phyloP scores from a whole-genome alignment of 441 rosid species.

The Kokia cookei region DNA sequence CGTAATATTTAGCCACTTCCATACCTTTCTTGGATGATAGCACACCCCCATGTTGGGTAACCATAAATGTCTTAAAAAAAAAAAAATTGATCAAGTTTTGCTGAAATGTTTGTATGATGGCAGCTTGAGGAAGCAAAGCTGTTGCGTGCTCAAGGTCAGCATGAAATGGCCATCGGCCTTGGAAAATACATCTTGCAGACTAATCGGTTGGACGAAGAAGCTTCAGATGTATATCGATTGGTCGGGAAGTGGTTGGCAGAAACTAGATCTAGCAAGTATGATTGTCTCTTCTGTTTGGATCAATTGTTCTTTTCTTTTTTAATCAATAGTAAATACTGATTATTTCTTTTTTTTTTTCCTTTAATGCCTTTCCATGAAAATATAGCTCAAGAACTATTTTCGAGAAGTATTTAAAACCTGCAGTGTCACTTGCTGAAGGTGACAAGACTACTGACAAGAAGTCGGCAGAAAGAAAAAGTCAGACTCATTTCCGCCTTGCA shows the following conservation, averaged over 20 bases:
- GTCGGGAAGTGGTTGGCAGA: conserved; percentile 98
- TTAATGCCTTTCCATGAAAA: conserved; percentile 1
- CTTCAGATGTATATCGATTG: conserved; percentile 79
- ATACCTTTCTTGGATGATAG: background rate
- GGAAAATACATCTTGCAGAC: conserved; percentile 75
- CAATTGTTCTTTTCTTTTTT: conserved; percentile 9
- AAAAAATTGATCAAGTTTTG: background rate
- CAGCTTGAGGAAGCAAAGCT: conserved; percentile 98
- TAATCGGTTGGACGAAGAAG: conserved; percentile 55
- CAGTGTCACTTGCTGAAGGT: conserved; percentile 76
- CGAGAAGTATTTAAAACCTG: conserved; percentile 92
- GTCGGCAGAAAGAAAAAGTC: conserved; percentile 71
- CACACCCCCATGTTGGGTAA: background rate
- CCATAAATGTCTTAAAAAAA: background rate
- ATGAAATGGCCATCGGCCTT: conserved; percentile 93
- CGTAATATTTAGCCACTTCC: too few relatives aligned
- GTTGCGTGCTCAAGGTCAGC: conserved; percentile 89
- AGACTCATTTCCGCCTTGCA: conserved; percentile 88
- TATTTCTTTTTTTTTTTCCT: conserved; percentile 1
- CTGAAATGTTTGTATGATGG: conserved; percentile 9
- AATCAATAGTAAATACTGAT: conserved; percentile 18
- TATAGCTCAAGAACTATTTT: conserved; percentile 93
- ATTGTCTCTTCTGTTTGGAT: conserved; percentile 10
- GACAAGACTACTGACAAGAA: conserved; percentile 50
- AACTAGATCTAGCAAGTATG: conserved; percentile 97